Percentiles rank a stretch among this genome's conserved stretches.
These are phyloP conservation scores for Tetrapisispora taiwanensis DNA, from an alignment of 805 yeast species.

Conservation along the genomic window DNA sequence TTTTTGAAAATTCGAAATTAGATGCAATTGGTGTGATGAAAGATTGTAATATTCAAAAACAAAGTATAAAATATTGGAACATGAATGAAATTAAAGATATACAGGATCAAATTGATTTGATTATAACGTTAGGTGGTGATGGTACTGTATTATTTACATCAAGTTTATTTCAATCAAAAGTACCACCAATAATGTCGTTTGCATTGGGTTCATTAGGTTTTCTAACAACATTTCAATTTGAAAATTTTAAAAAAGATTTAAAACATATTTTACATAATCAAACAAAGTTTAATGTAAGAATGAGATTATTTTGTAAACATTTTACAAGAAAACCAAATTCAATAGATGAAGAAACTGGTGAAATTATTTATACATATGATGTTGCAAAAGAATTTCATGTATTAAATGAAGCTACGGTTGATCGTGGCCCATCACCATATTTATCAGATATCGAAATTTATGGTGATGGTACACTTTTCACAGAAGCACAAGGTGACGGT, in stretches of 20 bases:
- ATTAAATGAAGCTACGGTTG: constrained; percentile 78
- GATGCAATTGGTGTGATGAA: constrained; percentile 41
- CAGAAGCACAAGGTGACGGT: constrained; percentile 91
- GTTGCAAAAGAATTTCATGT: constrained; percentile 55
- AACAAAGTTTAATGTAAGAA: constrained; percentile 66
- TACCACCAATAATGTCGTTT: constrained; percentile 85
- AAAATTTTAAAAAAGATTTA: constrained; percentile 53
- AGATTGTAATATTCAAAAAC: constrained; percentile 36
- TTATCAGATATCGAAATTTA: constrained; percentile 80
- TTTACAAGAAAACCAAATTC: constrained; percentile 32
- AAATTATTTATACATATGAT: constrained; percentile 26
- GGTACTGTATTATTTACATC: constrained; percentile 89
- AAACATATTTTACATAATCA: constrained; percentile 52
- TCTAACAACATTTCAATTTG: constrained; percentile 73
- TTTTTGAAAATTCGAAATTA: constrained; percentile 54
- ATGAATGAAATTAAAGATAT: constrained; percentile 38
- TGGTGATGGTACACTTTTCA: constrained; percentile 74
- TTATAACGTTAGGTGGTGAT: constrained; percentile 89
- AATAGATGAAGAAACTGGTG: constrained; percentile 34
- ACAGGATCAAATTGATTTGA: constrained; percentile 49
- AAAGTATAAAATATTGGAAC: constrained; percentile 52
- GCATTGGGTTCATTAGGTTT: constrained; percentile 87
- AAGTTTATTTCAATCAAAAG: constrained; percentile 66
- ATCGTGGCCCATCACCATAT: constrained; percentile 87
- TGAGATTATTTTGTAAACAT: constrained; percentile 78